These are phyloP conservation scores for Calycina herbarum DNA, from an alignment of 2,329 filamentous ascomycete species.

Conservation along the genomic window DNA sequence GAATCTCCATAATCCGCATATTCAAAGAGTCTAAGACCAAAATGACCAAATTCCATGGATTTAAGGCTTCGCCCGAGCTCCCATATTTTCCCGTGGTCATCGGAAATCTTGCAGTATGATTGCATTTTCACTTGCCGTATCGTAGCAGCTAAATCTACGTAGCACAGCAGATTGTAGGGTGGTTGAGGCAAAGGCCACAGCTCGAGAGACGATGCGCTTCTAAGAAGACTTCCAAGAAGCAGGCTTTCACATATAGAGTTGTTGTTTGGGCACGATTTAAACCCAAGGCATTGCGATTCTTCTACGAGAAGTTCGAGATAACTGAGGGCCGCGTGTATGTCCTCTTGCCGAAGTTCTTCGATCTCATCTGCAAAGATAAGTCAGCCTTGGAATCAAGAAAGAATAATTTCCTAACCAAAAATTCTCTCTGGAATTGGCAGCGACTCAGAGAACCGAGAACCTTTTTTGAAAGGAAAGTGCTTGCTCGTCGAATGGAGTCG, in stretches of 20 bases:
- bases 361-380: background rate
- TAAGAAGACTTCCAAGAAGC: background rate
- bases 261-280: background rate
- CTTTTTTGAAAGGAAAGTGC: background rate
- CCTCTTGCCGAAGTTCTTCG: background rate
- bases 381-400: background rate
- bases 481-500: background rate
- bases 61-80: too few relatives aligned
- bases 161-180: background rate
- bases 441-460: background rate
- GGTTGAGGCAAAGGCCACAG: background rate
- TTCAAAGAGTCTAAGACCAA: too few relatives aligned
- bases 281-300: too few relatives aligned
- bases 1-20: too few relatives aligned
- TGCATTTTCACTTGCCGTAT: background rate
- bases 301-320: too few relatives aligned
- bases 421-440: background rate
- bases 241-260: background rate
- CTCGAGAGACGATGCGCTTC: background rate
- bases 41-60: too few relatives aligned
- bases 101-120: background rate
- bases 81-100: too few relatives aligned
- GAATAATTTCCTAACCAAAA: background rate
- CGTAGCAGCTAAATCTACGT: too few relatives aligned
- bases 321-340: background rate